phyloP scores from a whole-genome alignment of 352 stramenopile genomes.

The Pythium dissotocum region DNA sequence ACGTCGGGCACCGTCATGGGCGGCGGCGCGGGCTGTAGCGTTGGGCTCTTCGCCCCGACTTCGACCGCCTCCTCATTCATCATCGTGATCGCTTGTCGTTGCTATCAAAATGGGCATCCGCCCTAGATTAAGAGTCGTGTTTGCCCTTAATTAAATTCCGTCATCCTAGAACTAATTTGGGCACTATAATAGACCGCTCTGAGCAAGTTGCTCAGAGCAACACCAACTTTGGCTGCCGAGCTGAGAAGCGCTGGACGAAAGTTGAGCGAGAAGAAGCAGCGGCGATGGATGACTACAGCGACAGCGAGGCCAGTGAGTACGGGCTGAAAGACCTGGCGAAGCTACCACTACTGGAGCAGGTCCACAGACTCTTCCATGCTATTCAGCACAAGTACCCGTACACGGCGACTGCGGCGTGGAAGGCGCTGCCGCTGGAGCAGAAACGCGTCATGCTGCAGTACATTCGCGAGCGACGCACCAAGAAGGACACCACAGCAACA shows the following conservation, averaged over 20 bases:
- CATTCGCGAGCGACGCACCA: conserved; percentile 58
- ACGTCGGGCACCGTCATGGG: conserved; percentile 23
- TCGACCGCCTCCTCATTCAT: conserved; percentile 25
- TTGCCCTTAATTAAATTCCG: no score
- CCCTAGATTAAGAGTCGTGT: neutral
- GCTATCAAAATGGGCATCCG: neutral
- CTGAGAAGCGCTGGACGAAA: conserved; percentile 16
- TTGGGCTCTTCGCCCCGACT: conserved; percentile 20
- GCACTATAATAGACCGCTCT: neutral
- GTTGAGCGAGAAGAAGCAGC: conserved; percentile 3
- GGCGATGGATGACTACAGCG: conserved; percentile 12
- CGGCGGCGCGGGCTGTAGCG: conserved; percentile 12
- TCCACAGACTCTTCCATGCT: conserved; percentile 83
- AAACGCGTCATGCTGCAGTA: conserved; percentile 84
- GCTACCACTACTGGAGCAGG: conserved; percentile 80
- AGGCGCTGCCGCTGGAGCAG: conserved; percentile 66
- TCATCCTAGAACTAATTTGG: no score
- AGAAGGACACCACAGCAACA: conserved; percentile 35
- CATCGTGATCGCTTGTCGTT: conserved; percentile 10
- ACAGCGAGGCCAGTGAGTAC: conserved; percentile 58
- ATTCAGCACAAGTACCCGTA: conserved; percentile 85
- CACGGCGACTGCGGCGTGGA: conserved; percentile 82
- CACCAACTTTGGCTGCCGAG: neutral
- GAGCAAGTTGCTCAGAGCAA: no score
- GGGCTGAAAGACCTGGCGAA: conserved; percentile 61